These are phyloP conservation scores for Wallacemonas collosoma DNA, from an alignment of 208 protist species.

Conservation along the genomic window DNA sequence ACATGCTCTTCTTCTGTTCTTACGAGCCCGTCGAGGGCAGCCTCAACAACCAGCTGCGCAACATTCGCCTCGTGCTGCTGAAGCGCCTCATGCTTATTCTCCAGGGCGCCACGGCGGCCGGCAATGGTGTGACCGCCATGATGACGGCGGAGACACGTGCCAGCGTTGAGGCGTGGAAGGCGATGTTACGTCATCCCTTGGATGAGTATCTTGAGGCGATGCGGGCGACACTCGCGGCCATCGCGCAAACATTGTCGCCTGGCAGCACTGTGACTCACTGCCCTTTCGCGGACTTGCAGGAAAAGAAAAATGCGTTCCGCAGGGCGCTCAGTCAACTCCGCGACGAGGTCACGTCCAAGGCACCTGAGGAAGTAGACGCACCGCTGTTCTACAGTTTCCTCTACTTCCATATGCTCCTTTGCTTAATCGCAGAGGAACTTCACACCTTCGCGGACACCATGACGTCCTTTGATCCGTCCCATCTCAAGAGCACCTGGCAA, in stretches of 20 bases:
- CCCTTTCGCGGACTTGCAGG: constrained; percentile 34
- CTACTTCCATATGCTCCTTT: constrained; percentile 60
- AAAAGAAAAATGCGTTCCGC: constrained; percentile 37
- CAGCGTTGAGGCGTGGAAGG: constrained; percentile 22
- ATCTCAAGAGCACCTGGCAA: constrained; percentile 37
- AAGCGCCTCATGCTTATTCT: constrained; percentile 41
- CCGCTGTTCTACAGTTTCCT: constrained; percentile 48
- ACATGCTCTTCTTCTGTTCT: constrained; percentile 32
- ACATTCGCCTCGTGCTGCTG: constrained; percentile 42
- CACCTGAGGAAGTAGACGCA: constrained; percentile 21
- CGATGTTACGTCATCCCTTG: constrained; percentile 30
- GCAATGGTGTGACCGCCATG: constrained; percentile 28
- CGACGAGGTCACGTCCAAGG: constrained; percentile 12
- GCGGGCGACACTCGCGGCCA: constrained; percentile 20
- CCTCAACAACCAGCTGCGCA: constrained; percentile 45
- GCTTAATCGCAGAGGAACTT: constrained; percentile 53
- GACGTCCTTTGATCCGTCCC: constrained; percentile 36
- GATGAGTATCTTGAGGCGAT: constrained; percentile 39
- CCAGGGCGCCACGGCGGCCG: constrained; percentile 37
- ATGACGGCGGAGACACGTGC: constrained; percentile 25
- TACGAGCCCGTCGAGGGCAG: constrained; percentile 54
- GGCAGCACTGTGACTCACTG: constrained; percentile 23
- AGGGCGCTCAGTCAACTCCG: constrained; percentile 21
- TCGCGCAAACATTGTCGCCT: constrained; percentile 35
- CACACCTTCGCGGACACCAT: constrained; percentile 53